These are phyloP conservation scores for Kockovaella imperatae DNA, from an alignment of 768 basidiomycete species.

Conservation along the genomic window DNA sequence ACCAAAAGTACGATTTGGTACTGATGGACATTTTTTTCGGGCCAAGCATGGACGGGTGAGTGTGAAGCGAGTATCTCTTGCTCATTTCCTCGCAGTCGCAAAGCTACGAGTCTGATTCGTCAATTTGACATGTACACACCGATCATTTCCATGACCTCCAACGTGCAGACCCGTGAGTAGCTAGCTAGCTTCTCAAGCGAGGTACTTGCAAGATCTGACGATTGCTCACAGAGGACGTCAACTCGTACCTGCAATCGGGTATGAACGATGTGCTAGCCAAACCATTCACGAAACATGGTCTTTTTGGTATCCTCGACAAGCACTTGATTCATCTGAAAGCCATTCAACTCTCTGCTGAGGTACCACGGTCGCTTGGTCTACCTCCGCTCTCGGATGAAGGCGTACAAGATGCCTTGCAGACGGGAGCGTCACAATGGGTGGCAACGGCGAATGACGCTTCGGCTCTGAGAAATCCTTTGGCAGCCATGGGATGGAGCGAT, in stretches of 20 bases:
- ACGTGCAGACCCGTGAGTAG: constrained; percentile 75
- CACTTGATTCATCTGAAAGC: constrained; percentile 79
- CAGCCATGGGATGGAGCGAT: constrained; percentile 78
- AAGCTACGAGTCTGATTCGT: constrained; percentile 81
- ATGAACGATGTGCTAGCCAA: constrained; percentile 98
- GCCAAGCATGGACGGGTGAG: constrained; percentile 46
- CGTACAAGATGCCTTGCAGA: constrained; percentile 37
- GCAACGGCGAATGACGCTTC: neutral
- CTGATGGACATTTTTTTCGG: constrained; percentile 93
- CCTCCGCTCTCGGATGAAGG: constrained; percentile 48
- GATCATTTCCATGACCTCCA: constrained; percentile 97
- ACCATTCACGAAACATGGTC: constrained; percentile 89
- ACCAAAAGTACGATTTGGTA: constrained; percentile 91
- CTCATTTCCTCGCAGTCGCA: constrained; percentile 15
- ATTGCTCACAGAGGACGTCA: constrained; percentile 28
- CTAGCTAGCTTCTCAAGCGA: neutral
- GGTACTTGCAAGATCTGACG: neutral
- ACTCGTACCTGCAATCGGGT: constrained; percentile 47
- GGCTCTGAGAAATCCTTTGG: constrained; percentile 58
- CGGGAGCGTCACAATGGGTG: constrained; percentile 8
- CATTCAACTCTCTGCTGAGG: constrained; percentile 64
- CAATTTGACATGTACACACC: constrained; percentile 93
- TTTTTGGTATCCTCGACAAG: constrained; percentile 92
- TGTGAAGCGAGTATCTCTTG: constrained; percentile 46
- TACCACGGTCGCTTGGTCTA: constrained; percentile 59